These are phyloP conservation scores for Penicillium herquei DNA, from an alignment of 495 filamentous ascomycete genomes.

Conservation along the genomic window DNA sequence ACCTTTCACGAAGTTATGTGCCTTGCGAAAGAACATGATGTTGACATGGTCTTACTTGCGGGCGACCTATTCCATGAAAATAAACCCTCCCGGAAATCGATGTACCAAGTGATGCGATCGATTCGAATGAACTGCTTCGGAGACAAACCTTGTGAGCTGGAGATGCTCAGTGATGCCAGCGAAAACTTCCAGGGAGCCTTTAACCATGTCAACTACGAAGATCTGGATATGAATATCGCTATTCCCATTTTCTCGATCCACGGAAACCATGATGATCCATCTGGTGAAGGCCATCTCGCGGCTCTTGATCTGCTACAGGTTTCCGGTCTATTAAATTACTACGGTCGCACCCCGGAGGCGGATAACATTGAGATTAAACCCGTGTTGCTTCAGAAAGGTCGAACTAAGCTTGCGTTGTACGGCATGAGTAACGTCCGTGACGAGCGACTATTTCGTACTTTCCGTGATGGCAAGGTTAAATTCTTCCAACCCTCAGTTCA, in stretches of 20 bases:
- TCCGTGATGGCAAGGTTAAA: conserved; percentile 87
- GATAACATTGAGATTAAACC: conserved; percentile 92
- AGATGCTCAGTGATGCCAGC: conserved; percentile 89
- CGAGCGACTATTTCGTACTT: conserved; percentile 90
- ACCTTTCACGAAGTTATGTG: conserved; percentile 96
- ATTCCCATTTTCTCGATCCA: conserved; percentile 99
- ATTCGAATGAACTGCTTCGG: conserved; percentile 91
- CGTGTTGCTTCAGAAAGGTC: conserved; percentile 87
- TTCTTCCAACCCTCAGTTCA: conserved; percentile 86
- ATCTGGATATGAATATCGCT: conserved; percentile 95
- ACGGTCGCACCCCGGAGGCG: conserved; percentile 83
- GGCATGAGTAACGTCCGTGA: conserved; percentile 96
- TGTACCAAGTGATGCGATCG: conserved; percentile 96
- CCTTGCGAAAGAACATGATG: conserved; percentile 80
- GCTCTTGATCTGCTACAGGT: conserved; percentile 89
- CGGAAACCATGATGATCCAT: conserved; percentile 97
- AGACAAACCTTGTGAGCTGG: conserved; percentile 91
- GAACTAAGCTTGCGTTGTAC: conserved; percentile 91
- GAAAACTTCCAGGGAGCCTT: conserved; percentile 84
- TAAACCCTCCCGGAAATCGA: conserved; percentile 90
- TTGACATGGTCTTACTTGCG: conserved; percentile 93
- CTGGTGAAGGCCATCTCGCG: conserved; percentile 85
- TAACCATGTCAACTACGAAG: conserved; percentile 95
- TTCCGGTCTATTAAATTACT: conserved; percentile 92
- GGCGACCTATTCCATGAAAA: conserved; percentile 99